Base-by-base conservation (phyloP, 768 basidiomycete genomes). In the Amanita inopinata region DNA sequence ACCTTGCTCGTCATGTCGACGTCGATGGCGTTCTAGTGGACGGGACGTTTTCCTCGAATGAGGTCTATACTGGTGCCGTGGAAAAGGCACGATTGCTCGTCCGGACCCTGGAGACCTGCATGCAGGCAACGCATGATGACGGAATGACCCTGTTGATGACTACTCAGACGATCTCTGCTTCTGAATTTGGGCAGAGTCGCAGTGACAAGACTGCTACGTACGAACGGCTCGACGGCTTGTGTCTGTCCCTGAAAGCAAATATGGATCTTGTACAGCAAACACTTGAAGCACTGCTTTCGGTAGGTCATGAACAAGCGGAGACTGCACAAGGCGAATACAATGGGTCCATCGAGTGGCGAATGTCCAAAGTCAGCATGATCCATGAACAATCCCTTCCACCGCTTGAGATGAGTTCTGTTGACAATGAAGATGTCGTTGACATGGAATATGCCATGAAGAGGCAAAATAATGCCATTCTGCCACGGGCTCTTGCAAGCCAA, bases 1-100 rank as follows among this genome's bases (percentile, higher is more conserved):
- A 91, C 57, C 60, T 93, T 40, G 87, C 87, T 14, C 74, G 78
- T 22, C 77, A 81, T 56, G 78, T 93, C 47, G 91, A 92, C 55
- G 76, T 92, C 45, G 85, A 90, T 50, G 83, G 82, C 11, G 70
- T 83, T 47, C 67, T 67, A 19, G 66, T 71, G 46, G 71, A 75
- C 20, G 61, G 67, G 1, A 64, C 62, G 7, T 54, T 66, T 10
- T 57, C 69, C 5, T 55, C 65, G 17, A 73, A 74, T 49, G 64
- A 72, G 14, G 55, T 66, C 24, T 89, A 87, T 54, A 55, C 66
- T 10, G 70, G 76, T 48, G 76, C 78, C 14, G 80, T 91, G 2
- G 76, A 78, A 33, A 77, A 69, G 44, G 89, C 85, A 14, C 71
- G 83, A 22, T 51, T 66, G 6, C 69, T 87, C 15, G 70, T 86